A percentile compares a stretch with the other conserved stretches of the same genome.
These are phyloP conservation scores for Gnaphalium uliginosum DNA, from an alignment of 129 eudicot species.

Conservation along the genomic window DNA sequence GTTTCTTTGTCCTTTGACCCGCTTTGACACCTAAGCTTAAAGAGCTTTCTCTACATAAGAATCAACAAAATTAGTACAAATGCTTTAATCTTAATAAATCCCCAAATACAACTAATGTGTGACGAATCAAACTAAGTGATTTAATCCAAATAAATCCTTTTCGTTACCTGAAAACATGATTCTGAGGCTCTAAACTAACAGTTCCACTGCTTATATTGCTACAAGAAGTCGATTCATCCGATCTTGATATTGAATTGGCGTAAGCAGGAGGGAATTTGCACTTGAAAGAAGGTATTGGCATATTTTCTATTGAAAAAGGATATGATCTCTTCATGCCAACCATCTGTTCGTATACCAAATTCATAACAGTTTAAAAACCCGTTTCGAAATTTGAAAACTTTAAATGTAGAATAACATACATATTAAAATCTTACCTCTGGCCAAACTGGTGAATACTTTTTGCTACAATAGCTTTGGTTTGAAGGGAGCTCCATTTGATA, in stretches of 20 bases:
- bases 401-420: not conserved
- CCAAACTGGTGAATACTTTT: conserved; percentile 39
- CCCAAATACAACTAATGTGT: not conserved
- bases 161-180: conserved; percentile 41
- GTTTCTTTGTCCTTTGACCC: conserved; percentile 30
- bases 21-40: conserved; percentile 28
- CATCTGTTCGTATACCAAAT: conserved; percentile 38
- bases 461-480: conserved; percentile 64
- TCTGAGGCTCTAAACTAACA: conserved; percentile 31
- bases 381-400: conserved; percentile 4
- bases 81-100: not conserved
- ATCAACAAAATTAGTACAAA: not conserved
- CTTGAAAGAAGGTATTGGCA: conserved; percentile 49
- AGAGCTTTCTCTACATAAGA: conserved; percentile 51
- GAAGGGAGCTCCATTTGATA: conserved; percentile 86
- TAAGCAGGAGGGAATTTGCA: conserved; percentile 40
- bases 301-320: conserved; percentile 62
- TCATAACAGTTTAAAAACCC: not conserved
- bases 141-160: conserved; percentile 8
- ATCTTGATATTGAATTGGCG: conserved; percentile 34
- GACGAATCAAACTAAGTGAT: not conserved
- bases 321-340: conserved; percentile 68
- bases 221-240: conserved; percentile 50
- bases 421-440: conserved; percentile 55
- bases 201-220: conserved; percentile 37